Conservation (phyloP, 805 yeast genomes). For the Saccharomycopsis olivae region DNA sequence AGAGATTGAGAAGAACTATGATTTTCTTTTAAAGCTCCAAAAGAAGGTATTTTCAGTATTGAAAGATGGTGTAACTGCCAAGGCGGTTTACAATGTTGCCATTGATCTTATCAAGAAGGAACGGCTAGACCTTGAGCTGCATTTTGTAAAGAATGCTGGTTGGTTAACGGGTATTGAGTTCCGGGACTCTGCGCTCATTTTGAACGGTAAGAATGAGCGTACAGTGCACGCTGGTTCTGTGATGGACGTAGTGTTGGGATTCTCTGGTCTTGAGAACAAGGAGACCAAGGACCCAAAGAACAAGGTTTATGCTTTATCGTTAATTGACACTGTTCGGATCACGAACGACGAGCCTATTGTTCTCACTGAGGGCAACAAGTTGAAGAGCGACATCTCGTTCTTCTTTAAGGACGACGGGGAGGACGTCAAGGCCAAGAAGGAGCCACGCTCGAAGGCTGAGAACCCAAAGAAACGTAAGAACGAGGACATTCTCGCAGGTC, state of each 20-base stretch:
- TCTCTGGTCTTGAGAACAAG: slow-evolving; percentile 46
- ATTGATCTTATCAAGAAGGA: slow-evolving; percentile 47
- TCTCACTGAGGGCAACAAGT: slow-evolving; percentile 66
- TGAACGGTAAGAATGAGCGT: slow-evolving; percentile 66
- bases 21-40: slow-evolving; percentile 62
- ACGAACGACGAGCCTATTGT: slow-evolving; percentile 41
- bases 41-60: slow-evolving; percentile 47
- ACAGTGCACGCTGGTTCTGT: slow-evolving; percentile 61
- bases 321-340: slow-evolving; percentile 75
- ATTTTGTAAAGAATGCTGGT: slow-evolving; percentile 74
- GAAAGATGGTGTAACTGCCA: slow-evolving; percentile 60
- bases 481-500: slow-evolving; percentile 24
- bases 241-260: slow-evolving; percentile 68
- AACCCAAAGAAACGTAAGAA: slow-evolving; percentile 24
- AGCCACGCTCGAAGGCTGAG: slow-evolving; percentile 21
- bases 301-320: slow-evolving; percentile 56
- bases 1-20: slow-evolving; percentile 71
- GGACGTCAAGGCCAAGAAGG: slow-evolving; percentile 30
- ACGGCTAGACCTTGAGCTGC: slow-evolving; percentile 51
- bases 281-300: slow-evolving; percentile 36
- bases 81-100: slow-evolving; percentile 55
- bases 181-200: slow-evolving; percentile 64
- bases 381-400: slow-evolving; percentile 67
- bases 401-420: slow-evolving; percentile 67
- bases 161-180: slow-evolving; percentile 86